phyloP scores from a whole-genome alignment of 257 asterid genomes.

The Paulownia fortunei region DNA sequence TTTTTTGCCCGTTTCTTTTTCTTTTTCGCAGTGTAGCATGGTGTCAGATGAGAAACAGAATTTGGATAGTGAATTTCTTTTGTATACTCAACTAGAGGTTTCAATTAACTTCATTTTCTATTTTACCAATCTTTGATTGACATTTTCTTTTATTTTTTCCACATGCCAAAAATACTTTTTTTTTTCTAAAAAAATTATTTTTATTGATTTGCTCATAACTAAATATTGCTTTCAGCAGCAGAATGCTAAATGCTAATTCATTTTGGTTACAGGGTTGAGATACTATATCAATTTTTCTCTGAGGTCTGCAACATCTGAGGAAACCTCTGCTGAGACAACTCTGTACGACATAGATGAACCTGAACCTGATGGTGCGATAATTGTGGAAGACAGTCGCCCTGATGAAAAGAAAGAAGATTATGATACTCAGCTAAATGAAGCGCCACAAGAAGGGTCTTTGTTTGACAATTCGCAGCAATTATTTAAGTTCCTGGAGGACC shows the following conservation, averaged over 20 bases:
- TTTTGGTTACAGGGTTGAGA: constrained; percentile 36
- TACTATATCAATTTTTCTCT: constrained; percentile 30
- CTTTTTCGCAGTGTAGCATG: neutral
- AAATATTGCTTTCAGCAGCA: neutral
- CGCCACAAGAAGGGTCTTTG: constrained; percentile 34
- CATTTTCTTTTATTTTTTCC: neutral
- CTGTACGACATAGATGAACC: constrained; percentile 18
- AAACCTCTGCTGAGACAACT: constrained; percentile 33
- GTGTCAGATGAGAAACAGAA: neutral
- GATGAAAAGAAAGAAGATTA: constrained; percentile 31
- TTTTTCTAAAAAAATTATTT: too few species aligned
- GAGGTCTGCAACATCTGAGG: constrained; percentile 39
- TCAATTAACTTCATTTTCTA: neutral
- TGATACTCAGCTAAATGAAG: constrained; percentile 32
- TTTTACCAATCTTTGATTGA: neutral
- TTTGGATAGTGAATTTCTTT: neutral
- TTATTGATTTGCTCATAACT: neutral
- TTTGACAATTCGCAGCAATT: constrained; percentile 33
- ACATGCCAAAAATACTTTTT: neutral
- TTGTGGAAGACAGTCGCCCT: constrained; percentile 21
- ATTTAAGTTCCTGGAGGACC: constrained; percentile 46
- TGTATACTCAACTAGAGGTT: neutral
- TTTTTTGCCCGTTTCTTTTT: neutral
- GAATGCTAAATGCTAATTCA: neutral
- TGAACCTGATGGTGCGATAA: neutral